Conservation (phyloP, 1,139 yeast genomes). For the Wickerhamiella infanticola region DNA sequence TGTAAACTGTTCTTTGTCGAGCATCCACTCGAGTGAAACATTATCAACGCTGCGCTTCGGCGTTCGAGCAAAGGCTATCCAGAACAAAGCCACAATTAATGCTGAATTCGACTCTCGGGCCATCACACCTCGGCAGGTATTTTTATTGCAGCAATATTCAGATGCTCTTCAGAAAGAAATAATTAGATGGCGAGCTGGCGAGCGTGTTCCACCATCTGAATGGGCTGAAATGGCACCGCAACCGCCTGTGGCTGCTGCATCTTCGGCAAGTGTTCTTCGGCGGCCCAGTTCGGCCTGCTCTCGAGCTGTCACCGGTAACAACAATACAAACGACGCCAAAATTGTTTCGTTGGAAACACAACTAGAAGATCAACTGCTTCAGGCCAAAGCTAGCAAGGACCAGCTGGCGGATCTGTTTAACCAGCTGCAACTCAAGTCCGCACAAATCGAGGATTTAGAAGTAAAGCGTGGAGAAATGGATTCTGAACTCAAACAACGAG, state of each 20-base stretch:
- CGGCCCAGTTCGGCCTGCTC: neutral
- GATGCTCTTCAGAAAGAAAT: neutral
- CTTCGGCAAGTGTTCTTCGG: neutral
- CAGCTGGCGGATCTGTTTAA: neutral
- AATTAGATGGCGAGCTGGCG: conserved; percentile 3
- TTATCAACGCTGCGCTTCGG: conserved; percentile 81
- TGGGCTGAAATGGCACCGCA: neutral
- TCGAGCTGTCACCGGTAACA: neutral
- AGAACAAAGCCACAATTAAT: conserved; percentile 6
- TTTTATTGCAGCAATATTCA: neutral
- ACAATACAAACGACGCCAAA: neutral
- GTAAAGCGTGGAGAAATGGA: neutral
- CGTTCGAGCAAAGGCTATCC: conserved; percentile 36
- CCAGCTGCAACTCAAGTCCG: neutral
- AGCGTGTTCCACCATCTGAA: neutral
- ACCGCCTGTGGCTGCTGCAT: neutral
- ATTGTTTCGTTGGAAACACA: neutral
- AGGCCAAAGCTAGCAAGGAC: neutral
- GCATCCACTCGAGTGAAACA: conserved; percentile 54
- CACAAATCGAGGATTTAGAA: neutral
- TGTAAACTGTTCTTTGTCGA: conserved; percentile 68
- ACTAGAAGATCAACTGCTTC: neutral
- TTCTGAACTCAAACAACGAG: neutral
- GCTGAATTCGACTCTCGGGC: neutral
- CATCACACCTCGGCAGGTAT: neutral